Base-by-base conservation (phyloP, 1,284 basidiomycete species). In the Puccinia coronata region DNA sequence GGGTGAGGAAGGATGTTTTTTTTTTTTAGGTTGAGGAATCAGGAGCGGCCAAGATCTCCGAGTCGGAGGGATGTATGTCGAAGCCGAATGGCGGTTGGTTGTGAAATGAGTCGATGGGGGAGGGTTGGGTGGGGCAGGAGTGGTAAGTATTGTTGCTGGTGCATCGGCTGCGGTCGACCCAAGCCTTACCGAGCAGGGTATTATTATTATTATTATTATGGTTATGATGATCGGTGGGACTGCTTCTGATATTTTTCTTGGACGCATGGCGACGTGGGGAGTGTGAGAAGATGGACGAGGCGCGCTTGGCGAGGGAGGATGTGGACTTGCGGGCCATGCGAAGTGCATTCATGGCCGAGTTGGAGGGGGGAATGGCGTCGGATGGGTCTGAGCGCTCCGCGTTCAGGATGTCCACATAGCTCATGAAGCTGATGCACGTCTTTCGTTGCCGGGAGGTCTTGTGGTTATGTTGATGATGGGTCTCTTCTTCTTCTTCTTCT, bases 361-460 rank as follows among this genome's bases (percentile, higher is more conserved):
- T 28, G 6, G 47, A 59, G 23, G 74, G 36, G 41, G 39, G 25
- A 43, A 43, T 6, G 43, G 43, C 16, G 43, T 61, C 74, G 14
- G 43, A 49, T 61, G 55, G 28, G 14, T 57, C 51, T 14, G 59
- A 14, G 0, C 74, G 36, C 34, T 76, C 74, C 25, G 74, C 63
- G 74, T 76, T 76, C 4, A 76, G 43, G 36, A 76, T n/a, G n/a
- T 76, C 74, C 31, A 61, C 74, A 25, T 76, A 76, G 61, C 57
- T 61, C 74, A 76, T 76, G 28, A 76, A 76, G 57, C 59, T 76
- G 8, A 76, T 49, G 39, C 74, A 61, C 23, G 55, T 76, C 59
- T 57, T 59, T 47, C 41, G 55, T n/a, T 34, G 31, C 18, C 74
- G 43, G 4, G 23, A 20, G 41, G n/a, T 9, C 18, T 25, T 4